phyloP scores from a whole-genome alignment of 768 basidiomycete genomes.

The Trametes coccinea region DNA sequence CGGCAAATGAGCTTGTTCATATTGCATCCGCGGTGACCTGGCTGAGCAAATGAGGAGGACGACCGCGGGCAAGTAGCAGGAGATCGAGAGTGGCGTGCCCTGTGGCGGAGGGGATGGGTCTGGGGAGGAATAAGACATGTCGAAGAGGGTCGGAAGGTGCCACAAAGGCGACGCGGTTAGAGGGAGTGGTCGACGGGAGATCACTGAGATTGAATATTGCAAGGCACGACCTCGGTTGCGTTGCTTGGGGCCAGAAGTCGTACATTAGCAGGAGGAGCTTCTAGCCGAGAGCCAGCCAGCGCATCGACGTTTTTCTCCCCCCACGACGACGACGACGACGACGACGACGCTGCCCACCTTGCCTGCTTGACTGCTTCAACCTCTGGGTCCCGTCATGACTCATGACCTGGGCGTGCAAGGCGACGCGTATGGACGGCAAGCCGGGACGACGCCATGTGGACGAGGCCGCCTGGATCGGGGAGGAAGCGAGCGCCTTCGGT shows the following conservation, averaged over 20 bases:
- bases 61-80: too few species aligned
- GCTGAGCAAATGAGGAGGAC: too few species aligned
- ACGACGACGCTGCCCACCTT: background rate
- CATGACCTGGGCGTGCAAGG: too few species aligned
- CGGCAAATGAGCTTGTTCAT: too few species aligned
- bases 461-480: background rate
- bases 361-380: too few species aligned
- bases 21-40: too few species aligned
- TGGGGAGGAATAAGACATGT: background rate
- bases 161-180: background rate
- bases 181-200: background rate
- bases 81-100: too few species aligned
- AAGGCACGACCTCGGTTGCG: conserved; percentile 11
- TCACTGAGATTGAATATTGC: conserved; percentile 4
- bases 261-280: background rate
- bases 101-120: background rate
- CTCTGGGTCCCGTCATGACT: too few species aligned
- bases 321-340: background rate
- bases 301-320: background rate
- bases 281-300: background rate
- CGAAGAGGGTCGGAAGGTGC: background rate
- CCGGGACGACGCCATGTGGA: background rate
- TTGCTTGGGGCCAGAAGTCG: background rate
- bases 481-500: background rate
- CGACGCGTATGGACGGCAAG: background rate